Conservation (phyloP, 106 monocot genomes). For the Apostasia shenzhenica region DNA sequence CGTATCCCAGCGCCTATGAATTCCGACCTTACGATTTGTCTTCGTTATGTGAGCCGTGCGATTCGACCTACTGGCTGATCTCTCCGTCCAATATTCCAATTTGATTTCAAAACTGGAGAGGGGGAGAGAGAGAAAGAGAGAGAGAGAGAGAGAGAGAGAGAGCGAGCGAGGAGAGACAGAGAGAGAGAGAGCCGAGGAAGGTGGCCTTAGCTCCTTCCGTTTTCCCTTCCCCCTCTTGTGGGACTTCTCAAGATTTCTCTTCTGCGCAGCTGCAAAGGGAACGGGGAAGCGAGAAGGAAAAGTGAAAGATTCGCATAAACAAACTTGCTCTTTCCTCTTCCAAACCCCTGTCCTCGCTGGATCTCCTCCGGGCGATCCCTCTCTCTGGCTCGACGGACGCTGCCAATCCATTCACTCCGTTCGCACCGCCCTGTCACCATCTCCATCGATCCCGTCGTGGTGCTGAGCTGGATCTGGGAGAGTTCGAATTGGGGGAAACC, state of each 20-base stretch:
- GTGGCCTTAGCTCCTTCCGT: constrained; percentile 9
- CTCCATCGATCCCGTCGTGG: constrained; percentile 1
- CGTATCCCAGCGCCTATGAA: constrained; percentile 37
- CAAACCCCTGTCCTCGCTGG: constrained; percentile 3
- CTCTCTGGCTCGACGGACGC: neutral
- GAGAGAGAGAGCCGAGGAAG: neutral
- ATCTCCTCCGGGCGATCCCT: constrained; percentile 1
- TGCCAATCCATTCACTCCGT: neutral
- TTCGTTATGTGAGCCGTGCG: neutral
- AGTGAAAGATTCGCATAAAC: neutral
- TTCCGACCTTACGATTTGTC: constrained; percentile 26
- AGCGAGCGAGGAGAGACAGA: constrained; percentile 7
- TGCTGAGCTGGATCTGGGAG: neutral
- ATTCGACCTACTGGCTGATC: constrained; percentile 11
- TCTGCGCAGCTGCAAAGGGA: neutral
- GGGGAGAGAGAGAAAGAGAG: constrained; percentile 33
- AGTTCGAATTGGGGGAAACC: neutral
- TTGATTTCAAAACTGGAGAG: constrained; percentile 73
- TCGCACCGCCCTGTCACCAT: constrained; percentile 1
- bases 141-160: constrained; percentile 6
- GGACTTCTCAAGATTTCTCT: neutral
- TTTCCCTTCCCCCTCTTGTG: neutral
- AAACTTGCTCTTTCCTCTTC: neutral
- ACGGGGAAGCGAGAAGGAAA: neutral
- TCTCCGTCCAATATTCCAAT: constrained; percentile 30